Conservation (phyloP, 306 rosid species). For the Styphnolobium japonicum region DNA sequence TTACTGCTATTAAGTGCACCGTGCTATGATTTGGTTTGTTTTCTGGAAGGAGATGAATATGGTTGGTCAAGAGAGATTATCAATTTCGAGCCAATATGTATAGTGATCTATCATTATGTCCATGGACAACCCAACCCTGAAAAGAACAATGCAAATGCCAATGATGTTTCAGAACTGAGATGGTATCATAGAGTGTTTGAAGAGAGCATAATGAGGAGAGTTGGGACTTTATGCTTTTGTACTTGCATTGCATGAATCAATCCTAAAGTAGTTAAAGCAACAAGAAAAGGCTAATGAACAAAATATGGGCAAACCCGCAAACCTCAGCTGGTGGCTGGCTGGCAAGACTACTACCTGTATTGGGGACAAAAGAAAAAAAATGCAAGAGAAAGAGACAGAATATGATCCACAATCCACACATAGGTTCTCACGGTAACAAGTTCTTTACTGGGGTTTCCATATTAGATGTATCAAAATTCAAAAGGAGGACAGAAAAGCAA, state of each 20-base stretch:
- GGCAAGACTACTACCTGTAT: neutral
- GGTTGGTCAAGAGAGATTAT: neutral
- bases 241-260: conserved; percentile 10
- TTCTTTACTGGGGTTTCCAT: neutral
- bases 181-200: neutral
- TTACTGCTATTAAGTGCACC: conserved; percentile 13
- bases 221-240: conserved; percentile 18
- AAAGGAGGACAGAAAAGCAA: conserved; percentile 12
- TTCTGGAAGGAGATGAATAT: neutral
- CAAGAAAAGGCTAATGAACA: neutral
- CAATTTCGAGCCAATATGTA: neutral
- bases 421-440: conserved; percentile 11
- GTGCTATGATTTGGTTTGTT: conserved; percentile 15
- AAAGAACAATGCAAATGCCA: neutral
- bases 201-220: neutral
- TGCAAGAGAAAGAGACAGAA: conserved; percentile 11
- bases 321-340: conserved; percentile 1
- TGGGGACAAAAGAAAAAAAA: conserved; percentile 5
- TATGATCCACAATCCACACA: conserved; percentile 1
- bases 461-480: neutral
- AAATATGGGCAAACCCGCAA: conserved; percentile 20
- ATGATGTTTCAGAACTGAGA: conserved; percentile 7
- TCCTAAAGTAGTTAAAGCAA: neutral
- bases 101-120: neutral
- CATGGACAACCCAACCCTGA: neutral